Percentiles rank a stretch among this genome's conserved stretches.
phyloP scores from a whole-genome alignment of 2,329 filamentous ascomycete species.

The Botrytis fragariae region DNA sequence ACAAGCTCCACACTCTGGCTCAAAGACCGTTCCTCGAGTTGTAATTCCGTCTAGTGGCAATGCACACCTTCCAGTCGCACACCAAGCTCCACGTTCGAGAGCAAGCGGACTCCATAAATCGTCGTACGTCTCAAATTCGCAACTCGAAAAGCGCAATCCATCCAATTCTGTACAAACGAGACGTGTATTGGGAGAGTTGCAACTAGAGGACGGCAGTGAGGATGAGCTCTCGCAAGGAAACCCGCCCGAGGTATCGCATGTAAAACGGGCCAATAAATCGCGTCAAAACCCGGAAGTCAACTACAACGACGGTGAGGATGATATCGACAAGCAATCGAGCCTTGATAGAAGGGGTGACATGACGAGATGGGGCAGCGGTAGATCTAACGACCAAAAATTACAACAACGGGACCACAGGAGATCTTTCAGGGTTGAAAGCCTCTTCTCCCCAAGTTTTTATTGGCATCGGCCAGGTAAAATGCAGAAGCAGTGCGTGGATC shows the following conservation, averaged over 20 bases:
- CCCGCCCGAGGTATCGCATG: background rate
- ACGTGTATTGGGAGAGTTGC: background rate
- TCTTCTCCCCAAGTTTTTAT: background rate
- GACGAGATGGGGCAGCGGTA: background rate
- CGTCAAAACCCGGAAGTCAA: background rate
- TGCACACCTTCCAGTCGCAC: background rate
- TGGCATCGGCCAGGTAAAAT: background rate
- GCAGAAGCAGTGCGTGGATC: background rate
- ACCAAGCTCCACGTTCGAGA: background rate
- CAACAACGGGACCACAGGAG: background rate
- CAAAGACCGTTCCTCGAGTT: background rate
- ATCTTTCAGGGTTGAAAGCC: background rate
- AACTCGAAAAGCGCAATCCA: background rate
- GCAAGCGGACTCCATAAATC: background rate
- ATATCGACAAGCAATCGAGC: background rate
- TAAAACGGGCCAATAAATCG: background rate
- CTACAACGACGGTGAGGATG: background rate
- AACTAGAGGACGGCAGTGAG: background rate
- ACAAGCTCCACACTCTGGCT: background rate
- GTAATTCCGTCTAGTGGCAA: background rate
- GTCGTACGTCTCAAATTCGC: background rate
- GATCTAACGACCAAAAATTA: background rate
- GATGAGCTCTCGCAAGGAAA: slow-evolving; percentile 9
- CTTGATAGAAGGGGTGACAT: slow-evolving; percentile 11
- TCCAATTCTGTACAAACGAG: background rate